Base-by-base conservation (phyloP, 805 yeast genomes). In the Candida silvicultrix region DNA sequence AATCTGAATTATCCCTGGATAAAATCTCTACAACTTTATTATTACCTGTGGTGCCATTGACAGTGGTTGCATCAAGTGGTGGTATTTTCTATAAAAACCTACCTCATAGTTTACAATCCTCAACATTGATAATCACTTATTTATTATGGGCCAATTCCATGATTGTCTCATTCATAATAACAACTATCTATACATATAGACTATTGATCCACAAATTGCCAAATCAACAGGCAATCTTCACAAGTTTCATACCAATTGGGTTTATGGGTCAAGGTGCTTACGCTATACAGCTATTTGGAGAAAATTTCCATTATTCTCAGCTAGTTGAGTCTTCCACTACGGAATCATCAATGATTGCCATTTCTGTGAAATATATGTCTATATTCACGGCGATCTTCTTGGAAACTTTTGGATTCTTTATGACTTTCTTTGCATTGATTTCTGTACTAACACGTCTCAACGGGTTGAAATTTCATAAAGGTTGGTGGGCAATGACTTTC, bases 401-500 rank as follows among this genome's bases (percentile, higher is more conserved):
- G 40, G 64, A 75, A 12, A 68, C 83, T 3, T 70, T 76, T 56
- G 92, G 88, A 1, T 75, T 74, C 53, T 81, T 79, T 59, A 69
- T 83, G 60, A 78, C 77, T 0, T 57, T 72, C 16, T 55, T 74
- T 10, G 74, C 80, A 1, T 37, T 70, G 2, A 40, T 64, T 2
- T 59, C 71, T 22, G 63, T 69, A 2, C 10, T 64, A 1, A 53
- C 56, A 19, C 5, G 14, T 11, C 56, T 59, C 31, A 73, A 73
- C 0, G 57, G 62, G 4, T 63, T 62, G 18, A 45, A 52, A 29
- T 81, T 79, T 66, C 67, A 70, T 25, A 70, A 71, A 51, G 73
- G 77, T 1, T 80, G 80, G 79, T 86, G 96, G 96, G 81, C 89
- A 16, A 77, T 85, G 70, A 85, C 96, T 51, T 89, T 89, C 81